Evolutionary conservation across 2,329 filamentous ascomycete genomes (phyloP).

Genomic region (Botrytis cinerea): DNA sequence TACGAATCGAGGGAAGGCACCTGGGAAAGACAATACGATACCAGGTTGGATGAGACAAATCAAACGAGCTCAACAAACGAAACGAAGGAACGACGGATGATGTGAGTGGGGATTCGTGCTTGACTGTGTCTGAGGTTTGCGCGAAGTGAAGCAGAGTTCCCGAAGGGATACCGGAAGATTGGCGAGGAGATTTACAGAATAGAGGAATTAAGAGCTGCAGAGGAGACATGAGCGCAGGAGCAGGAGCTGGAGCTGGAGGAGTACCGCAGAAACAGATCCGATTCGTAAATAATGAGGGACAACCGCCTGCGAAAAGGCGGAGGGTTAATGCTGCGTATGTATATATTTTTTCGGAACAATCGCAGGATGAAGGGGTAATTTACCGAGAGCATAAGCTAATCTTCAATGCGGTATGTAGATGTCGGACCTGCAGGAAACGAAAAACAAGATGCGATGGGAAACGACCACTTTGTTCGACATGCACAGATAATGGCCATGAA

Average conservation of each 20-base stretch:
- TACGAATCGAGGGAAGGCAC: no score
- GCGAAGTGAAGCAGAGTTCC: not conserved
- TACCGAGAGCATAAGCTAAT: slow-evolving; percentile 1
- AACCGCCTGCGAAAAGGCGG: slow-evolving; percentile 76
- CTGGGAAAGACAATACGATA: not conserved
- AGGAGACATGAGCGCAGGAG: slow-evolving; percentile 10
- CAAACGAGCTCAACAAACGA: not conserved
- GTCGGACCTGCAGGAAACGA: slow-evolving; percentile 72
- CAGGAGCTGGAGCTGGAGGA: not conserved
- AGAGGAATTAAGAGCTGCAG: not conserved
- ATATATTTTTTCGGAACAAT: slow-evolving; percentile 28
- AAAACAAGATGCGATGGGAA: slow-evolving; percentile 77
- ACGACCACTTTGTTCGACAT: slow-evolving; percentile 71
- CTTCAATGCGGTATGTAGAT: slow-evolving; percentile 47
- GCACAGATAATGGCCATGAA: slow-evolving; percentile 67
- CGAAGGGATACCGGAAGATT: not conserved
- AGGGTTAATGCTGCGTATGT: slow-evolving; percentile 77
- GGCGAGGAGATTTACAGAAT: not conserved
- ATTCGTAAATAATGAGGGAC: slow-evolving; percentile 81
- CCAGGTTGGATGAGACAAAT: not conserved
- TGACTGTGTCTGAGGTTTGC: slow-evolving; percentile 14
- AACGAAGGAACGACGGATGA: not conserved
- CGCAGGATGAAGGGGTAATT: not conserved
- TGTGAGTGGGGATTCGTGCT: not conserved
- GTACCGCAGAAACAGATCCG: slow-evolving; percentile 59